Base-by-base conservation (phyloP, 495 filamentous ascomycete species). In the Glarea lozoyensis region DNA sequence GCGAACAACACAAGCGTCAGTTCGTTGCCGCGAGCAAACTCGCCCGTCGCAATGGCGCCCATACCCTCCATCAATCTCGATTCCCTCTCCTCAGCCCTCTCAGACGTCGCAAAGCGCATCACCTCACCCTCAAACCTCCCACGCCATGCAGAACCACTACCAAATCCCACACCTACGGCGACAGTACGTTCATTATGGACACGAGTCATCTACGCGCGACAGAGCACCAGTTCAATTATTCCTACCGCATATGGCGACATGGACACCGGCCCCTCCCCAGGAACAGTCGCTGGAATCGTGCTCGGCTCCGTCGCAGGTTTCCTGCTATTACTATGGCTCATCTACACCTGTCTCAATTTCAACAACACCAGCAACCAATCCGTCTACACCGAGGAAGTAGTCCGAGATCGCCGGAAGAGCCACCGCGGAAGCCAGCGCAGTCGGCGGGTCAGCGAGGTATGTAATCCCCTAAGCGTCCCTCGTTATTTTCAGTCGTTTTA, bases 231-330 rank as follows among this genome's bases (percentile, higher is more conserved):
- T n/a, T 10, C 31, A 7, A 49, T 51, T 4, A 43, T 94, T 52
- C 84, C 86, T 4, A 66, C 79, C 30, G 73, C 72, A 45, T 94
- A 94, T 70, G 72, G 73, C 20, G 62, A 68, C 37, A 65, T 78
- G 15, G 57, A 76, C 55, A 53, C 58, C 37, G 72, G 80, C 10
- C 85, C 82, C 0, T 17, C 66, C 3, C 70, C 88, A 0, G 88
- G 87, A 25, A 73, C 77, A 15, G 75, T 94, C n/a, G 86, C 70
- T 11, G 88, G 87, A 47, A 90, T 93, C 40, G 77, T 87, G 18
- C 74, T 95, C 23, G 88, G 88, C 50, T 72, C 75, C 36, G 79
- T 94, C n/a, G 75, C 66, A n/a, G 88, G 82, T 42, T 88, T 94
- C 65, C 54, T 90, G 12, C 67, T 95, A 2, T 42, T 89, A 22